Evolutionary conservation across 352 stramenopile species (phyloP).

Genomic region (Globisporangium emineosum): DNA sequence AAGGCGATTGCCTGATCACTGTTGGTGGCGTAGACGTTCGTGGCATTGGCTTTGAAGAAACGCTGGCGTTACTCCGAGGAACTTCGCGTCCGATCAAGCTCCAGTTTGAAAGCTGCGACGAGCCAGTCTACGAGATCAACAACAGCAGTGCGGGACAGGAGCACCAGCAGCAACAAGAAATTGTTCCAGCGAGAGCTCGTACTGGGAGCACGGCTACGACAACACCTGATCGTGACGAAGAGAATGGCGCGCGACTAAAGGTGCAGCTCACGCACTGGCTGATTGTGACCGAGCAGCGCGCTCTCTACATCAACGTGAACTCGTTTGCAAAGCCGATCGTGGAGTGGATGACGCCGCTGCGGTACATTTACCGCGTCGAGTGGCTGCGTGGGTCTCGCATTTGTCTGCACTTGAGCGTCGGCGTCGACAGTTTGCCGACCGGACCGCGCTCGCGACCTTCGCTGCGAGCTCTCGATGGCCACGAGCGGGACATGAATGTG

Average conservation of each 20-base stretch:
- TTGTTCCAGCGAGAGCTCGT: not conserved
- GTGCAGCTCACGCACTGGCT: conserved; percentile 83
- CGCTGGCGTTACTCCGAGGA: conserved; percentile 70
- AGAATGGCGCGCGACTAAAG: conserved; percentile 38
- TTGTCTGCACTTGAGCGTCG: conserved; percentile 77
- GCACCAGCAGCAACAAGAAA: conserved; percentile 15
- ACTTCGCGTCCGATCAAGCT: conserved; percentile 67
- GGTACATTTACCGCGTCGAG: conserved; percentile 83
- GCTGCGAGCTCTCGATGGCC: conserved; percentile 63
- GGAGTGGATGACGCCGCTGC: conserved; percentile 88
- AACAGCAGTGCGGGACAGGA: not conserved
- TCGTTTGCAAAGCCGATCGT: conserved; percentile 74
- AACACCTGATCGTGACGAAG: conserved; percentile 28
- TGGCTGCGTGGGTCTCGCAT: conserved; percentile 63
- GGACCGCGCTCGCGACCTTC: conserved; percentile 68
- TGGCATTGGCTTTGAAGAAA: conserved; percentile 85
- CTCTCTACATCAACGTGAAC: conserved; percentile 83
- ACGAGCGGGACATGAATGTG: conserved; percentile 84
- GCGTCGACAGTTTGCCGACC: conserved; percentile 81
- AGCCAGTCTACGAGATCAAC: conserved; percentile 40
- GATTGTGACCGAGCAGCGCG: conserved; percentile 85
- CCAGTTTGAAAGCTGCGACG: conserved; percentile 81
- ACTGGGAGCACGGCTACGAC: conserved; percentile 7
- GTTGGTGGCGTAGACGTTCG: conserved; percentile 81
- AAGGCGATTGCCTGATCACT: conserved; percentile 71